Percentiles rank a stretch among this genome's conserved stretches.
phyloP scores from a whole-genome alignment of 2,329 filamentous ascomycete genomes.

The Sporothrix curviconia region DNA sequence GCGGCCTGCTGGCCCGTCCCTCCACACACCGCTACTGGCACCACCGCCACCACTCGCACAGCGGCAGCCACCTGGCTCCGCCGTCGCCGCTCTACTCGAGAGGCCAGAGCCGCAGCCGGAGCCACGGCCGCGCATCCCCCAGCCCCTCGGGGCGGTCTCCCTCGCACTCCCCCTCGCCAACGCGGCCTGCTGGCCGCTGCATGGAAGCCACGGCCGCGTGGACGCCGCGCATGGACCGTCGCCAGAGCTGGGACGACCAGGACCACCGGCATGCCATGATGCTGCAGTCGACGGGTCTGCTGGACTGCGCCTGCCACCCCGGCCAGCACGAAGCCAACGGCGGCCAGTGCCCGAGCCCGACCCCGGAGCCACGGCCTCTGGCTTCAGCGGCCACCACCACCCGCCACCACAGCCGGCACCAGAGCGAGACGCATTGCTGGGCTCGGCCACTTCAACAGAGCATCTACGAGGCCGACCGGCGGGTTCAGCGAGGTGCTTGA shows the following conservation, averaged over 20 bases:
- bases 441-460: background rate
- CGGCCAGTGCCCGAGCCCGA: too few species aligned
- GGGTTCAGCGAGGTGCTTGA: conserved; percentile 14
- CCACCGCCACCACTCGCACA: background rate
- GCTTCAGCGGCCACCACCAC: background rate
- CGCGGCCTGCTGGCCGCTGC: conserved; percentile 25
- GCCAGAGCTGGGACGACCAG: conserved; percentile 48
- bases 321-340: background rate
- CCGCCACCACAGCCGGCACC: background rate
- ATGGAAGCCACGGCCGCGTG: conserved; percentile 36
- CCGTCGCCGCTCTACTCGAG: background rate
- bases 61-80: background rate
- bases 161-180: conserved; percentile 3
- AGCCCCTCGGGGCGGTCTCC: background rate
- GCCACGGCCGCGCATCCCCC: too few species aligned
- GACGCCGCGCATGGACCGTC: conserved; percentile 40
- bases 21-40: background rate
- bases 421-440: background rate
- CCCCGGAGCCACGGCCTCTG: too few species aligned
- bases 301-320: conserved; percentile 10
- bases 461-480: conserved; percentile 12
- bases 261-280: conserved; percentile 44
- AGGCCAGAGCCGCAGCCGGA: too few species aligned
- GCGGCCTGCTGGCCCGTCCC: conserved; percentile 10
- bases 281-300: conserved; percentile 13